Conservation (phyloP, 169 alveolate genomes). For the Besnoitia besnoiti region DNA sequence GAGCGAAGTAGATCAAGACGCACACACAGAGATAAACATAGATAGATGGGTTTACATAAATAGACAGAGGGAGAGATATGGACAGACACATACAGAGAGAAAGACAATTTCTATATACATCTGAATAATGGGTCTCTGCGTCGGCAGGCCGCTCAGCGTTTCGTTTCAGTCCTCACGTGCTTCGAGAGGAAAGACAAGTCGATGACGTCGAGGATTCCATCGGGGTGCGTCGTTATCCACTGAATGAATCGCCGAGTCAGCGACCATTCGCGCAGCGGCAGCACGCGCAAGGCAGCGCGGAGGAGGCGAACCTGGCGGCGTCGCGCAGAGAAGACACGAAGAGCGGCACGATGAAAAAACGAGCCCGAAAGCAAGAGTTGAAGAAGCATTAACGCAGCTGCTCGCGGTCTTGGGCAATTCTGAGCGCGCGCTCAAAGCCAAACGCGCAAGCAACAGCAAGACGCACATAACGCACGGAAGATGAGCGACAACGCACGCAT, state of each 20-base stretch:
- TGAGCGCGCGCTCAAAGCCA: too few species aligned
- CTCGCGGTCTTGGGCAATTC: too few species aligned
- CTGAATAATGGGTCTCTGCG: neutral
- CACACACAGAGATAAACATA: neutral
- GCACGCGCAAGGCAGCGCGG: constrained; percentile 65
- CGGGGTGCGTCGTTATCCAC: constrained; percentile 67
- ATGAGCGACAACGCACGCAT: too few species aligned
- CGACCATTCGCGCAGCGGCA: constrained; percentile 75
- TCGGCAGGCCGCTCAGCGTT: too few species aligned
- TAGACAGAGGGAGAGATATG: neutral
- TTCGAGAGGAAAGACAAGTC: neutral
- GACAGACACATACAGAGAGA: neutral
- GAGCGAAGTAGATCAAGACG: too few species aligned
- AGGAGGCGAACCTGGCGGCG: constrained; percentile 53
- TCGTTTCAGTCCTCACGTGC: neutral
- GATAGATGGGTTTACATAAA: neutral
- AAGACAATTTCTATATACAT: neutral
- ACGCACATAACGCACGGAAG: too few species aligned
- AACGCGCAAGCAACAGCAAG: too few species aligned
- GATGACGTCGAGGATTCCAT: neutral
- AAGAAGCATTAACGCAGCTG: too few species aligned
- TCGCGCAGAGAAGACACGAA: neutral
- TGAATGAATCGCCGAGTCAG: constrained; percentile 72
- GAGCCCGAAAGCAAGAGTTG: neutral
- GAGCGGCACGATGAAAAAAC: neutral